Conservation (phyloP, 139 green algal species). For the Volvox africanus region DNA sequence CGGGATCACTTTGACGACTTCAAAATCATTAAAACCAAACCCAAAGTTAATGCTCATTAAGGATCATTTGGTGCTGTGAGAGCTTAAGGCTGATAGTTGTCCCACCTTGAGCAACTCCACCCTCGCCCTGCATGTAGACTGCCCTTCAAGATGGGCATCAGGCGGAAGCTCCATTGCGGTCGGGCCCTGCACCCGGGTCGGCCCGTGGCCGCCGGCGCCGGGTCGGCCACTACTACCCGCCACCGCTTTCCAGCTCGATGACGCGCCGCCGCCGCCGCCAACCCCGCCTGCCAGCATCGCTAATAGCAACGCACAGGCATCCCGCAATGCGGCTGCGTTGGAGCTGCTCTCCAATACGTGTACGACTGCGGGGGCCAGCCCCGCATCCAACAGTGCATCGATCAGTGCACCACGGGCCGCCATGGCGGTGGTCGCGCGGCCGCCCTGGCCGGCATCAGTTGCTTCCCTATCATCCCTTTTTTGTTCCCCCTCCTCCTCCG, state of each 20-base stretch:
- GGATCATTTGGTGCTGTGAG: too few species aligned
- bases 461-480: not conserved
- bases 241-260: not conserved
- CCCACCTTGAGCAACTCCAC: slow-evolving; percentile 29
- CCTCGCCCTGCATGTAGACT: not conserved
- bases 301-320: not conserved
- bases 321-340: not conserved
- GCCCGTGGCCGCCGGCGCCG: not conserved
- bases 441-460: not conserved
- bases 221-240: not conserved
- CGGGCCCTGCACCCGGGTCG: not conserved
- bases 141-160: not conserved
- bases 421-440: not conserved
- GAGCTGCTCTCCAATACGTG: not conserved
- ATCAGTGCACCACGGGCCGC: not conserved
- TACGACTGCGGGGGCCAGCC: not conserved
- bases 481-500: not conserved
- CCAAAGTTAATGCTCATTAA: too few species aligned
- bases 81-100: not conserved
- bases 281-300: not conserved
- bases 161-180: not conserved
- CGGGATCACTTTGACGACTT: too few species aligned
- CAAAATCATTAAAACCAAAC: too few species aligned
- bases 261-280: not conserved
- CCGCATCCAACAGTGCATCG: not conserved